Evolutionary conservation across 306 rosid species (phyloP).

Genomic region (Boehmeria nivea): DNA sequence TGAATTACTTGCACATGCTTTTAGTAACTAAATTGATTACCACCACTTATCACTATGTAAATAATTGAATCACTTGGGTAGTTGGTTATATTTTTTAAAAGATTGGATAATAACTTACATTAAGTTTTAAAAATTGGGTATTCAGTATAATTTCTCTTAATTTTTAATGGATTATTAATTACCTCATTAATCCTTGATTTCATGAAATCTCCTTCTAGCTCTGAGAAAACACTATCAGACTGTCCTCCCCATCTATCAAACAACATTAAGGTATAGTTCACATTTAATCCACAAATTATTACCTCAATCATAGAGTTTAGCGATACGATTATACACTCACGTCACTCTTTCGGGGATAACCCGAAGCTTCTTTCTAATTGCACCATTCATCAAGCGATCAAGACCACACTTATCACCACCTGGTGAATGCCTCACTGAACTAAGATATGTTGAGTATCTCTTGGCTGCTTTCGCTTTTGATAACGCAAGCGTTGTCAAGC

Average conservation of each 20-base stretch:
- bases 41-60: too few species aligned
- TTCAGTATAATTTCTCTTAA: too few species aligned
- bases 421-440: slow-evolving; percentile 28
- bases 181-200: slow-evolving; percentile 84
- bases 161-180: too few species aligned
- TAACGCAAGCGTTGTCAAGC: slow-evolving; percentile 25
- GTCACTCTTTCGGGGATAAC: slow-evolving; percentile 61
- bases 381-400: slow-evolving; percentile 59
- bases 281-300: background rate
- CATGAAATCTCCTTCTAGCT: slow-evolving; percentile 67
- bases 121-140: too few species aligned
- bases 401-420: slow-evolving; percentile 40
- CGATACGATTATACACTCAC: slow-evolving; percentile 31
- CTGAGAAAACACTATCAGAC: slow-evolving; percentile 24
- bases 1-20: too few species aligned
- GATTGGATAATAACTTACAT: too few species aligned
- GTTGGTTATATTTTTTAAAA: too few species aligned
- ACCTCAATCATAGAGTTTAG: background rate
- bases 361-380: slow-evolving; percentile 58
- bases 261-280: background rate
- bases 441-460: slow-evolving; percentile 54
- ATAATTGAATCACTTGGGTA: too few species aligned
- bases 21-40: too few species aligned
- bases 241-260: slow-evolving; percentile 74
- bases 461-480: slow-evolving; percentile 21